A percentile compares a stretch with the other conserved stretches of the same genome.
phyloP scores from a whole-genome alignment of 305 asterid genomes.

The Fraxinus sp. region DNA sequence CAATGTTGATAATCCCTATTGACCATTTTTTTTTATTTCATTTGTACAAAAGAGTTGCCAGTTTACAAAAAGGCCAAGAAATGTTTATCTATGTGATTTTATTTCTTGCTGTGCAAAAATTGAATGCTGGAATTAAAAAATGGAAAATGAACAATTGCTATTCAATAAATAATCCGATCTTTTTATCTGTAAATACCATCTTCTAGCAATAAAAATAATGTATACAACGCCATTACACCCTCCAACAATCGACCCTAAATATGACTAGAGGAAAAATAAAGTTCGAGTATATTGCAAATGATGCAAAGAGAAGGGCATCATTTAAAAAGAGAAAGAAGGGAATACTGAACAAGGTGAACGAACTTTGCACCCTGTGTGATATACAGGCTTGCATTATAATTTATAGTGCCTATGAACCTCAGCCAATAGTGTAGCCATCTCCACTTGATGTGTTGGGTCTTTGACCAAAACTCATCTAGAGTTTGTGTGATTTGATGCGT shows the following conservation, averaged over 20 bases:
- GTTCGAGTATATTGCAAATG: too few species aligned
- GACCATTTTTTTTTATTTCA: too few species aligned
- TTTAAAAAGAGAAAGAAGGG: neutral
- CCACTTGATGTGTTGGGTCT: too few species aligned
- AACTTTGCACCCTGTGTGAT: neutral
- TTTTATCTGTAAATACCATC: neutral
- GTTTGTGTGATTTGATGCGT: too few species aligned
- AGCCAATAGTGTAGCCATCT: too few species aligned
- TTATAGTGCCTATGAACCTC: too few species aligned
- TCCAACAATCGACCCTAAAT: neutral
- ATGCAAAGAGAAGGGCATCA: neutral
- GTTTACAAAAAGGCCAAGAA: neutral
- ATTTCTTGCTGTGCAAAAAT: neutral
- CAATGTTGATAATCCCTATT: too few species aligned
- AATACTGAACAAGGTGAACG: neutral
- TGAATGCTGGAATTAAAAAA: neutral
- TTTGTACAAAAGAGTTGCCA: too few species aligned
- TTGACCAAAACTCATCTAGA: too few species aligned
- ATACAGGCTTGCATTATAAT: too few species aligned
- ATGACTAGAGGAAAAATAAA: too few species aligned
- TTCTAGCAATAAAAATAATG: neutral
- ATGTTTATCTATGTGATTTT: neutral
- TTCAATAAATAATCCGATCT: neutral
- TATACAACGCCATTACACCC: too few species aligned
- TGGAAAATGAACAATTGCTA: neutral